phyloP scores from a whole-genome alignment of 768 basidiomycete genomes.

The Amanita inopinata region DNA sequence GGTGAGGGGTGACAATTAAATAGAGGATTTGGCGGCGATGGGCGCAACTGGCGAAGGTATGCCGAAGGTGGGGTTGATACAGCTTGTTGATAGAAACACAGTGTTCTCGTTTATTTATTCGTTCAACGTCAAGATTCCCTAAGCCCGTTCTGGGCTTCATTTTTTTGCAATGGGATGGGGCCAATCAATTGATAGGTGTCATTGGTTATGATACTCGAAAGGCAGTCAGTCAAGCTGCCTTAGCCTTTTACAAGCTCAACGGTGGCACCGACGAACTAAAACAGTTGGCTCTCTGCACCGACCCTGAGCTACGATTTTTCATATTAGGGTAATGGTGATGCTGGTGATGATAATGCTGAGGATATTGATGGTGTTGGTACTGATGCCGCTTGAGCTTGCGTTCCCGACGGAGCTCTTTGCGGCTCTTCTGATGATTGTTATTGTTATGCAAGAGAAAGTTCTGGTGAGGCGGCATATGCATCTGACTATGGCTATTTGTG shows the following conservation, averaged over 20 bases:
- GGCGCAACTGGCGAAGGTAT: too few relatives aligned
- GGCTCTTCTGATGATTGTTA: slow-evolving; percentile 38
- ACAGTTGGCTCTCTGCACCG: slow-evolving; percentile 38
- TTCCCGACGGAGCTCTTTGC: slow-evolving; percentile 59
- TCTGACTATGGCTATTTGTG: slow-evolving; percentile 24
- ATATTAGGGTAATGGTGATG: slow-evolving; percentile 59
- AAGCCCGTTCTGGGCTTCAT: too few relatives aligned
- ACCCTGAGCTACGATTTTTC: slow-evolving; percentile 46
- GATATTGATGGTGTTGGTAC: slow-evolving; percentile 28
- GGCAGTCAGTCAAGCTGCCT: too few relatives aligned
- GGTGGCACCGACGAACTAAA: slow-evolving; percentile 24
- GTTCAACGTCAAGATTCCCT: too few relatives aligned
- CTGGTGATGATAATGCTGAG: slow-evolving; percentile 27
- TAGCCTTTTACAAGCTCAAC: slow-evolving; percentile 19
- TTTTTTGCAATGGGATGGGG: too few relatives aligned
- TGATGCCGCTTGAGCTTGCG: slow-evolving; percentile 58
- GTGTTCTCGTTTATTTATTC: too few relatives aligned
- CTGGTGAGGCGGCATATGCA: slow-evolving; percentile 18
- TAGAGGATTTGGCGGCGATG: too few relatives aligned
- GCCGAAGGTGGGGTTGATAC: too few relatives aligned
- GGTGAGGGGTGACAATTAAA: too few relatives aligned
- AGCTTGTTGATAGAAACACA: too few relatives aligned
- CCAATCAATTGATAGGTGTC: too few relatives aligned
- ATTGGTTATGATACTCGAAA: too few relatives aligned
- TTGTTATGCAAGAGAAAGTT: slow-evolving; percentile 25